Evolutionary conservation across 768 basidiomycete species (phyloP), one percentile per base, ranked within the genome.

Genomic region (Obba rivulosa): DNA sequence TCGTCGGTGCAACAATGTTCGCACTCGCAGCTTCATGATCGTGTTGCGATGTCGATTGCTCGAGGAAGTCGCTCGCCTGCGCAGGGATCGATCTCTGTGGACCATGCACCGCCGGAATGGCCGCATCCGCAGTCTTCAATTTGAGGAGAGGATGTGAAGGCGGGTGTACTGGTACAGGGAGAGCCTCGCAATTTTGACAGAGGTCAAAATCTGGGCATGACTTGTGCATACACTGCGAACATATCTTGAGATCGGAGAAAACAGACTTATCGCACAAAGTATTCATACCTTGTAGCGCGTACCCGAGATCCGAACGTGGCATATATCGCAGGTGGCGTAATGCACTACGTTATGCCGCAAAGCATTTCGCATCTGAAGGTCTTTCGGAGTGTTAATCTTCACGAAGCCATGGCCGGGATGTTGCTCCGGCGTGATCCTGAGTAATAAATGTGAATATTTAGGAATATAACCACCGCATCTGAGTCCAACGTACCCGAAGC

Each of bases 171-270:
- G 81, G 67, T 50, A 92, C 86, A 0, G 91, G 91, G 48, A 80
- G 73, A 4, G 88, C 82, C 66, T 92, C 91, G 66, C 92, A 94
- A 45, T 64, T 65, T 49, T 74, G 71, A 66, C 91, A 94, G 16
- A 93, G 73, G 58, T 94, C 92, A 56, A 81, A 92, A 63, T 92
- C 87, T 0, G 77, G 74, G 66, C 92, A 94, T 3, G 70, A 67
- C 13, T 79, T 73, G 59, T 91, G 81, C 79, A 89, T 82, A 66
- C 92, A 94, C 85, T 87, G 53, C 24, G 7, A 13, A 7, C 28
- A 52, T 18, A 25, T 3, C 13, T 16, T 28, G 38, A 16, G 3
- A n/a, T 39, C 21, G 42, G 34, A 28, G 10, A 13, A 10, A 22
- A 10, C 31, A 16, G 3, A n/a, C n/a, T n/a, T n/a, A n/a, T n/a